Conservation (phyloP, 1,284 basidiomycete genomes). For the Cronartium quercuum region DNA sequence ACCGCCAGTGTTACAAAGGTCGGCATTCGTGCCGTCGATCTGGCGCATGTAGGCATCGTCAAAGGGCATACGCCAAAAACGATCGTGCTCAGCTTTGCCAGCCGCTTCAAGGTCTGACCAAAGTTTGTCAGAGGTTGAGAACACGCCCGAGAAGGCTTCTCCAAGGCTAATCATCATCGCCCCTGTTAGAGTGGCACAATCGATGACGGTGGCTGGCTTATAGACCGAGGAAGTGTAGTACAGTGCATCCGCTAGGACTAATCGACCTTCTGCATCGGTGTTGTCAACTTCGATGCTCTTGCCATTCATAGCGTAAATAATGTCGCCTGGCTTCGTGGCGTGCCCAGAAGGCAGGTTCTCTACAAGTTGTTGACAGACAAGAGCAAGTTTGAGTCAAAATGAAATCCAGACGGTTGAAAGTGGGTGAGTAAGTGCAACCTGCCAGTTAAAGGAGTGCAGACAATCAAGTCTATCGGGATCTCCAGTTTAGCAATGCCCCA, state of each 20-base stretch:
- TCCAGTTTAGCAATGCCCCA: slow-evolving; percentile 73
- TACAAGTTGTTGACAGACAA: slow-evolving; percentile 60
- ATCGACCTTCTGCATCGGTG: slow-evolving; percentile 70
- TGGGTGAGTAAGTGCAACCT: background rate
- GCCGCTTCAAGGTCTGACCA: slow-evolving; percentile 68
- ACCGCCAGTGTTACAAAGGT: slow-evolving; percentile 71
- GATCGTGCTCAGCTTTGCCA: slow-evolving; percentile 65
- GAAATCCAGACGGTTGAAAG: background rate
- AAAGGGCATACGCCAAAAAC: slow-evolving; percentile 53
- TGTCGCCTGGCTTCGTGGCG: slow-evolving; percentile 78
- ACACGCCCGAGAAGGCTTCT: slow-evolving; percentile 69
- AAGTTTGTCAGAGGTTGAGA: slow-evolving; percentile 46
- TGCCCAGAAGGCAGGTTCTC: slow-evolving; percentile 78
- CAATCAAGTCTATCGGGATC: slow-evolving; percentile 53
- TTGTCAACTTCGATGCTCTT: slow-evolving; percentile 63
- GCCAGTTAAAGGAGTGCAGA: slow-evolving; percentile 32
- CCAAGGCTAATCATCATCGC: slow-evolving; percentile 58
- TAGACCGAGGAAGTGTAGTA: slow-evolving; percentile 73
- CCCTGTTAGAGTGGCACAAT: slow-evolving; percentile 66
- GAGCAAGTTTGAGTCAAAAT: slow-evolving; percentile 60
- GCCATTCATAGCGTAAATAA: slow-evolving; percentile 66
- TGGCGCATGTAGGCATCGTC: slow-evolving; percentile 71
- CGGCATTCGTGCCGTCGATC: slow-evolving; percentile 68
- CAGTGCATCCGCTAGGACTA: slow-evolving; percentile 69
- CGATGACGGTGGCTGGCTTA: slow-evolving; percentile 70